Evolutionary conservation across 768 basidiomycete genomes (phyloP), one percentile per base, ranked within the genome.

Genomic region (Lanmaoa rubissima): DNA sequence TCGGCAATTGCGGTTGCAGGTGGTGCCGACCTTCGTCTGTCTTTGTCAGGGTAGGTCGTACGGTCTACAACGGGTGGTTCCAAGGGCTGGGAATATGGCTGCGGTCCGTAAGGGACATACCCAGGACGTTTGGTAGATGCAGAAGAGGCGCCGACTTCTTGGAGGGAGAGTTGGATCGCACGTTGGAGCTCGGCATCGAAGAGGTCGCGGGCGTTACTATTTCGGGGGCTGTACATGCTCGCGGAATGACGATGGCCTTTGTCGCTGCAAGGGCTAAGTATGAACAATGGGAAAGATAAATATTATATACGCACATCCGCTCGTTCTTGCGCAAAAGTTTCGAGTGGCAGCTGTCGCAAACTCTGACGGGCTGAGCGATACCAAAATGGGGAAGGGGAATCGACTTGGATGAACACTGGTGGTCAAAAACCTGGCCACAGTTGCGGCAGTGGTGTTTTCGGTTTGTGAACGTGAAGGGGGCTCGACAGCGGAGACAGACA

Each of bases 371-470:
- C 66, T 97, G 88, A 1, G 85, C 79, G 62, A 99, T 94, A 12
- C 97, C 97, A 65, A 92, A 96, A 69, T 94, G 91, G 5, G 97
- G 96, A 24, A 98, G 79, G 0, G 92, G 77, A 72, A 92, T 83
- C 3, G 80, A 76, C 72, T 93, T 90, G 35, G 90, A 87, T 0
- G 93, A 95, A 71, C 97, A 99, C 41, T 84, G 80, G 53, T 95
- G 93, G 73, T 98, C 96, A 67, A 97, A 98, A 14, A 98, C 94
- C 69, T 89, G 87, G 9, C 97, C 97, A 73, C 97, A 99, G 71
- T 98, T 98, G 14, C 97, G 85, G 69, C 97, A 99, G 67, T 99
- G 97, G 65, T 99, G 97, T 69, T 98, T 98, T 49, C 97, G 83
- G 69, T 98, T 98, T 32, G 94, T 97, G 69, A 98, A 94, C 0